Conservation (phyloP, 495 filamentous ascomycete genomes). For the Penicillium longicatenatum region DNA sequence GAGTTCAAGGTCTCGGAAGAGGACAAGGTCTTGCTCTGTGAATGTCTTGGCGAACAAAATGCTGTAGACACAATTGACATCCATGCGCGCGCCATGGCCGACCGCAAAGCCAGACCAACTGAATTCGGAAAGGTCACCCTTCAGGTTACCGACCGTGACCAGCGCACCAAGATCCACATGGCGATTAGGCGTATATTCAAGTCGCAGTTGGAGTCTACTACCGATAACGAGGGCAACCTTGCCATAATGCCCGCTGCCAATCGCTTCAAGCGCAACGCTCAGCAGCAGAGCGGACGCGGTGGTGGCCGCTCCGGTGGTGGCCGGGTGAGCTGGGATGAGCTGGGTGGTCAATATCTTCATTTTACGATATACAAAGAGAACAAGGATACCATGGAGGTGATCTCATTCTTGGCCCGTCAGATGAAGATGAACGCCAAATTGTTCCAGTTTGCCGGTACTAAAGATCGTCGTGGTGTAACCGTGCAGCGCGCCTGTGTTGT, state of each 20-base stretch:
- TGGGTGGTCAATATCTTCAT: slow-evolving; percentile 81
- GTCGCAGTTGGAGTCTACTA: slow-evolving; percentile 64
- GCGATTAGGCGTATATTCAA: slow-evolving; percentile 68
- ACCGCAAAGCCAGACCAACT: slow-evolving; percentile 40
- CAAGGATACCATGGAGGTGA: slow-evolving; percentile 94
- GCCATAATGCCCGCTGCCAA: slow-evolving; percentile 53
- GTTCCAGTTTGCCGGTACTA: slow-evolving; percentile 90
- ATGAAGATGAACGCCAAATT: slow-evolving; percentile 66
- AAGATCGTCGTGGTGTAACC: slow-evolving; percentile 88
- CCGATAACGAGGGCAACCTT: slow-evolving; percentile 60
- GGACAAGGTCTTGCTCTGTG: slow-evolving; percentile 46
- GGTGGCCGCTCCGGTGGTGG: slow-evolving; percentile 26
- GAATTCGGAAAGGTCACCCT: slow-evolving; percentile 47
- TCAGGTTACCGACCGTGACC: slow-evolving; percentile 56
- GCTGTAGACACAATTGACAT: slow-evolving; percentile 42
- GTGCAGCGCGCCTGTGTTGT: slow-evolving; percentile 78
- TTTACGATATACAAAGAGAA: slow-evolving; percentile 98
- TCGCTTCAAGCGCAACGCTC: slow-evolving; percentile 38
- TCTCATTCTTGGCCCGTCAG: slow-evolving; percentile 68
- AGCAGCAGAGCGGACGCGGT: slow-evolving; percentile 27
- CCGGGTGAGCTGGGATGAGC: slow-evolving; percentile 58
- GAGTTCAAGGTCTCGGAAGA: slow-evolving; percentile 45
- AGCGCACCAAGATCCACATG: slow-evolving; percentile 66
- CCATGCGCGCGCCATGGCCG: slow-evolving; percentile 46
- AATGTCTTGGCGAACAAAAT: slow-evolving; percentile 47